A percentile compares a stretch with the other conserved stretches of the same genome.
phyloP scores from a whole-genome alignment of 2,329 filamentous ascomycete genomes.

The Phoma sp. region DNA sequence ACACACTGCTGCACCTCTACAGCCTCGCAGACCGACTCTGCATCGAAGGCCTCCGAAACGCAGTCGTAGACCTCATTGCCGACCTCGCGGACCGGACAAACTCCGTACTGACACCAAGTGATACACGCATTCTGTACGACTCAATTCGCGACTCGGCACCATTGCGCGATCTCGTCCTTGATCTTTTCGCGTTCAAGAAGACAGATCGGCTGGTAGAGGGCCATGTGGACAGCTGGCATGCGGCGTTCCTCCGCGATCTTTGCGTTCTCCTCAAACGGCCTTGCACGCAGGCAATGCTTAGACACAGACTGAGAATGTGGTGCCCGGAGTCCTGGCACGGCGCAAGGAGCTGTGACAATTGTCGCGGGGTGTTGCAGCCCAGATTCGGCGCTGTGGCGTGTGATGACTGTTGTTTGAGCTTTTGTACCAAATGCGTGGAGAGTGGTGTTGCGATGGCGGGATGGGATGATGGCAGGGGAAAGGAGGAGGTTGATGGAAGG shows the following conservation, averaged over 20 bases:
- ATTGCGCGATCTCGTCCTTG: conserved; percentile 53
- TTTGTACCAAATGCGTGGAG: conserved; percentile 51
- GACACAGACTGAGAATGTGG: conserved; percentile 53
- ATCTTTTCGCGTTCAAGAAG: conserved; percentile 62
- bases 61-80: conserved; percentile 53
- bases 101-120: conserved; percentile 57
- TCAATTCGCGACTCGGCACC: conserved; percentile 49
- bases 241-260: conserved; percentile 56
- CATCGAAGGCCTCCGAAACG: conserved; percentile 56
- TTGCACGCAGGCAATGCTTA: conserved; percentile 50
- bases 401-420: conserved; percentile 51
- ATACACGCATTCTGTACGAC: conserved; percentile 59
- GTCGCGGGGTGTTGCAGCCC: conserved; percentile 50
- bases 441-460: conserved; percentile 40
- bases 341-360: conserved; percentile 49
- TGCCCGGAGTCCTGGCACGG: conserved; percentile 46
- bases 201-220: conserved; percentile 57
- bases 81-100: conserved; percentile 58
- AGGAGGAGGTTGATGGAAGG: conserved; percentile 20
- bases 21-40: conserved; percentile 56
- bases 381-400: conserved; percentile 49
- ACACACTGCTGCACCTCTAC: conserved; percentile 58
- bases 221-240: conserved; percentile 59
- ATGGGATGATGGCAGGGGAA: conserved; percentile 39
- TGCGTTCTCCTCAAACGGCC: conserved; percentile 56